phyloP scores from a whole-genome alignment of 2,329 filamentous ascomycete genomes.

The Aspergillus novofumigatus region DNA sequence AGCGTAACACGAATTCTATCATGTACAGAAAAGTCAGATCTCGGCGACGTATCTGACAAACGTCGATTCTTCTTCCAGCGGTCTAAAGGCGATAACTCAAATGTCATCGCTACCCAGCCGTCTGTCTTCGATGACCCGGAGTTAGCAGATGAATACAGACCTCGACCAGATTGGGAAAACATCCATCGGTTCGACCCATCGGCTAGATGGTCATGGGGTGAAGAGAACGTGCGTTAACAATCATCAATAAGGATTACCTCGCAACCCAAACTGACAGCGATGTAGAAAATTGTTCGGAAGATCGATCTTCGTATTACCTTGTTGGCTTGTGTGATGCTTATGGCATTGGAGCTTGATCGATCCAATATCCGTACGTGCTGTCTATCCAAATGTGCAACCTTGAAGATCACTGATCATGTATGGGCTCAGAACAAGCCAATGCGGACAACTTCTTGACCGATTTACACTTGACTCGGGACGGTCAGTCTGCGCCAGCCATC shows the following conservation, averaged over 20 bases:
- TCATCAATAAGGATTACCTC: neutral
- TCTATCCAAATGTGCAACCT: conserved; percentile 46
- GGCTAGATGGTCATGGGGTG: conserved; percentile 18
- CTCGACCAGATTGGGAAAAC: conserved; percentile 28
- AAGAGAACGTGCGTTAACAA: conserved; percentile 12
- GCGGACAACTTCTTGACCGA: conserved; percentile 53
- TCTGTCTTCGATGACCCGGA: conserved; percentile 47
- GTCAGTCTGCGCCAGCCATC: conserved; percentile 3
- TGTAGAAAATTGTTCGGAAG: conserved; percentile 11
- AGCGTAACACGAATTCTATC: neutral
- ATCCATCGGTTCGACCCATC: conserved; percentile 19
- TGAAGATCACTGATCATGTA: neutral
- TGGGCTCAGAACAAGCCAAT: conserved; percentile 42
- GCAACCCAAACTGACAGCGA: conserved; percentile 44
- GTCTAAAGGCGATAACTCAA: conserved; percentile 17
- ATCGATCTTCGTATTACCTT: conserved; percentile 23
- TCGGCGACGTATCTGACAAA: conserved; percentile 17
- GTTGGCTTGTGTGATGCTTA: conserved; percentile 52
- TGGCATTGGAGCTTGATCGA: conserved; percentile 56
- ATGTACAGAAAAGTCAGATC: neutral
- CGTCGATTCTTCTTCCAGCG: conserved; percentile 29
- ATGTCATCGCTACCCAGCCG: conserved; percentile 37
- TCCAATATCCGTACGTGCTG: conserved; percentile 48
- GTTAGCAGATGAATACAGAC: conserved; percentile 32
- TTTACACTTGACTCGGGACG: conserved; percentile 23